Evolutionary conservation across 2,329 filamentous ascomycete genomes (phyloP), one percentile per base, ranked within the genome.

Genomic region (Knufia fluminis): DNA sequence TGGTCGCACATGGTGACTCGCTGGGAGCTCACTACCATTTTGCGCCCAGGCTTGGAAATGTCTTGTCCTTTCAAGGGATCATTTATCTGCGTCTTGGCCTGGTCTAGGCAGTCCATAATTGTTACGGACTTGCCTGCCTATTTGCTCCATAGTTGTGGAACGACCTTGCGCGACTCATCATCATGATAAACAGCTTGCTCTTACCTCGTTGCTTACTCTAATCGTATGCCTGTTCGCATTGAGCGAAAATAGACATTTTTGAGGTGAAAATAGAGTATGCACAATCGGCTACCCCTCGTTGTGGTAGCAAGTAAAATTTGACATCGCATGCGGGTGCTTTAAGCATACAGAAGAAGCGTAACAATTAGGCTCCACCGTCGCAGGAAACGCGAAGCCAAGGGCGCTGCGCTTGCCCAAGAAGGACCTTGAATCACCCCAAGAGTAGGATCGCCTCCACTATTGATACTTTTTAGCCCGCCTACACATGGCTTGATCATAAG

Each of bases 281-380:
- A 14, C n/a, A 16, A 14, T 17, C n/a, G 7, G 23, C 33, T 20
- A 26, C 4, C 22, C 28, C 8, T 6, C 23, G 35, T 2, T 8
- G 33, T 48, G 28, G 45, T 39, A 20, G 16, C 26, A 12, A 28
- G 17, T 19, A n/a, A 39, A 28, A 19, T 39, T 48, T 48, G 45
- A 40, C 33, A 40, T 48, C 45, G 40, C 14, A 43, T 26, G 22
- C 40, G 45, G 45, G 22, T 48, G 35, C 42, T 38, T 48, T 46
- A 48, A 48, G 45, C 45, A 48, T 48, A 48, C 28, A 32, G n/a
- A 39, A 48, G 45, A 48, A 48, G 45, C 45, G 45, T 48, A 48
- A 48, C 22, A 40, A 26, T 17, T 26, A 16, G 45, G 20, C 33
- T 40, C 45, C 45, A 40, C 45, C 23, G 2, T n/a, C 3, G 14